A percentile compares a stretch with the other conserved stretches of the same genome.
phyloP scores from a whole-genome alignment of 2,329 filamentous ascomycete genomes.

The Nothomitra cinnamomea region DNA sequence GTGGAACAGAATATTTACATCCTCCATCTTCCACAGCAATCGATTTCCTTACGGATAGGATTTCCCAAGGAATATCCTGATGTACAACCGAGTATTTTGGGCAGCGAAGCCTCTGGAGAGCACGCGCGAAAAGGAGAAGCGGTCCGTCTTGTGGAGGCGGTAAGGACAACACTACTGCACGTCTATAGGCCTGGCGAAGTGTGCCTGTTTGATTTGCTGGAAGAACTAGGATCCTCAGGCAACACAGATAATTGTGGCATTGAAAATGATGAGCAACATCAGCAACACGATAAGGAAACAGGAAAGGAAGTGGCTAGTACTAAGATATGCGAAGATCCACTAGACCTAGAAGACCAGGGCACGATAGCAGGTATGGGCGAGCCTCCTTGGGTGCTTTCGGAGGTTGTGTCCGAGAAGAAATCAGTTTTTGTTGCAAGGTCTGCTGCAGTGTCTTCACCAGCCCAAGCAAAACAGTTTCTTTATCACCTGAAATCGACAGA shows the following conservation, averaged over 20 bases:
- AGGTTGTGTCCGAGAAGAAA: conserved; percentile 61
- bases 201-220: conserved; percentile 82
- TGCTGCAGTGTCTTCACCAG: conserved; percentile 49
- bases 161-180: conserved; percentile 47
- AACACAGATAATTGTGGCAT: not conserved
- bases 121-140: conserved; percentile 44
- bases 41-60: conserved; percentile 36
- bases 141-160: conserved; percentile 48
- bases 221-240: conserved; percentile 36
- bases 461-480: conserved; percentile 54
- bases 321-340: not conserved
- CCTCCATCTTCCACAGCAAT: conserved; percentile 48
- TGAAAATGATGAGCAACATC: not conserved
- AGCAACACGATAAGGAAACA: not conserved
- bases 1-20: conserved; percentile 32
- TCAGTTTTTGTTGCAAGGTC: conserved; percentile 75
- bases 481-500: conserved; percentile 64
- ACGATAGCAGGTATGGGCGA: not conserved
- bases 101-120: conserved; percentile 60
- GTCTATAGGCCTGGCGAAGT: conserved; percentile 59
- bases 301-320: not conserved
- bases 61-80: conserved; percentile 64
- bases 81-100: conserved; percentile 52
- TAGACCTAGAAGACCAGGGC: not conserved
- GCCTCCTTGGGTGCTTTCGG: conserved; percentile 34